Evolutionary conservation across 2,329 filamentous ascomycete genomes (phyloP).

Genomic region (Aaosphaeria pasadenensis): DNA sequence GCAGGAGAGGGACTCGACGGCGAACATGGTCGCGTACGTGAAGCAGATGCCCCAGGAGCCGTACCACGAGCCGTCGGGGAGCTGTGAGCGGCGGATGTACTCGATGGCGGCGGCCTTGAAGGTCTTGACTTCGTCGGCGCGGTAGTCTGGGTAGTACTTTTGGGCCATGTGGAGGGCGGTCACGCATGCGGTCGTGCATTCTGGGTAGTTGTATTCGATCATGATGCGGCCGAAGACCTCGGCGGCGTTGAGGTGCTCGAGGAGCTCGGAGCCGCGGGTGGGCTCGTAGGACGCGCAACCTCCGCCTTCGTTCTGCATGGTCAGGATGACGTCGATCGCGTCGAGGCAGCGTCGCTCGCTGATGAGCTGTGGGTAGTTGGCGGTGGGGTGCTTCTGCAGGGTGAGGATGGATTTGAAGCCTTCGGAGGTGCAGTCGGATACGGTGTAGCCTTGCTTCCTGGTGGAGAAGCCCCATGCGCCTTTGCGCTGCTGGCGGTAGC

Average conservation of each 20-base stretch:
- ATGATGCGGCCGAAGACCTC: constrained; percentile 97
- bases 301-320: constrained; percentile 84
- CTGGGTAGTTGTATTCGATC: constrained; percentile 97
- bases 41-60: constrained; percentile 98
- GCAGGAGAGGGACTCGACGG: constrained; percentile 77
- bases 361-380: constrained; percentile 65
- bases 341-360: constrained; percentile 78
- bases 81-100: constrained; percentile 80
- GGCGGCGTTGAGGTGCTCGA: constrained; percentile 89
- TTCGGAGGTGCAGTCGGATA: constrained; percentile 92
- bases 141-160: constrained; percentile 77
- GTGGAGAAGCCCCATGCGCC: constrained; percentile 97
- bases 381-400: constrained; percentile 67
- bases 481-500: constrained; percentile 87
- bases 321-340: constrained; percentile 83
- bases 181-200: constrained; percentile 94
- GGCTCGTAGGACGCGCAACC: constrained; percentile 90
- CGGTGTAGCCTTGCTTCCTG: constrained; percentile 86
- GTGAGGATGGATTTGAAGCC: constrained; percentile 82
- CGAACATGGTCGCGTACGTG: constrained; percentile 96
- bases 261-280: constrained; percentile 69
- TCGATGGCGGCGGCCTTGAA: constrained; percentile 72
- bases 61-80: constrained; percentile 89
- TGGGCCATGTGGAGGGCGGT: constrained; percentile 82
- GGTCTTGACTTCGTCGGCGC: constrained; percentile 67